Conservation (phyloP, 805 yeast species). For the Sporopachydermia lactativora region DNA sequence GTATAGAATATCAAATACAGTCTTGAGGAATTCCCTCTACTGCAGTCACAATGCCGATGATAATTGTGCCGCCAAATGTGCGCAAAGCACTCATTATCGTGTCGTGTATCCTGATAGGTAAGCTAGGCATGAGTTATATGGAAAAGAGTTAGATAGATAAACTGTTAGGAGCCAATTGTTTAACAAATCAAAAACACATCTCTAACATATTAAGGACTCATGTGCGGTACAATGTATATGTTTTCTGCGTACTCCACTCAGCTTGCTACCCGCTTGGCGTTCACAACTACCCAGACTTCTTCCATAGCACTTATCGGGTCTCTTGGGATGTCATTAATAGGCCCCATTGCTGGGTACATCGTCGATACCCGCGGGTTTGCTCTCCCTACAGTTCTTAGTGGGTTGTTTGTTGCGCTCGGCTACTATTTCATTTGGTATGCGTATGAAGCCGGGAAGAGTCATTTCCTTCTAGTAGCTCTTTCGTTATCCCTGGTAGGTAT, state of each 20-base stretch:
- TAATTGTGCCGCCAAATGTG: background rate
- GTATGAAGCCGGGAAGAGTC: slow-evolving; percentile 26
- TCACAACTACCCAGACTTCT: slow-evolving; percentile 51
- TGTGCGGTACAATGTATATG: slow-evolving; percentile 62
- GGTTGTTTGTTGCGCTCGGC: slow-evolving; percentile 33
- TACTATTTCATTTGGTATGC: slow-evolving; percentile 41
- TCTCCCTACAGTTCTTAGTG: slow-evolving; percentile 36
- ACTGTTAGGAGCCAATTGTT: too few species aligned
- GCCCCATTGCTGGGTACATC: slow-evolving; percentile 53
- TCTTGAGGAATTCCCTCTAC: too few species aligned
- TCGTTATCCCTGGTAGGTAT: slow-evolving; percentile 44
- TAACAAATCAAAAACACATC: background rate
- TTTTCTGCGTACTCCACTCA: slow-evolving; percentile 74
- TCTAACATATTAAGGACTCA: slow-evolving; percentile 26
- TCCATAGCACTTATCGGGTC: slow-evolving; percentile 54
- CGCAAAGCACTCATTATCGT: background rate
- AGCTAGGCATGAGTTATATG: too few species aligned
- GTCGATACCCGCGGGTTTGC: slow-evolving; percentile 54
- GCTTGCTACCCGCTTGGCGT: slow-evolving; percentile 39
- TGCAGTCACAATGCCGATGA: background rate
- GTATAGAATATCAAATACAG: too few species aligned
- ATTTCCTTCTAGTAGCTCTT: slow-evolving; percentile 27
- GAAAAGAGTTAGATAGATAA: too few species aligned
- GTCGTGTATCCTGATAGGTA: background rate
- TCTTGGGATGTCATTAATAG: slow-evolving; percentile 45